Percentiles rank a stretch among this genome's conserved stretches.
Conservation (phyloP, 768 basidiomycete species). For the Termitomyces bulborhizus region DNA sequence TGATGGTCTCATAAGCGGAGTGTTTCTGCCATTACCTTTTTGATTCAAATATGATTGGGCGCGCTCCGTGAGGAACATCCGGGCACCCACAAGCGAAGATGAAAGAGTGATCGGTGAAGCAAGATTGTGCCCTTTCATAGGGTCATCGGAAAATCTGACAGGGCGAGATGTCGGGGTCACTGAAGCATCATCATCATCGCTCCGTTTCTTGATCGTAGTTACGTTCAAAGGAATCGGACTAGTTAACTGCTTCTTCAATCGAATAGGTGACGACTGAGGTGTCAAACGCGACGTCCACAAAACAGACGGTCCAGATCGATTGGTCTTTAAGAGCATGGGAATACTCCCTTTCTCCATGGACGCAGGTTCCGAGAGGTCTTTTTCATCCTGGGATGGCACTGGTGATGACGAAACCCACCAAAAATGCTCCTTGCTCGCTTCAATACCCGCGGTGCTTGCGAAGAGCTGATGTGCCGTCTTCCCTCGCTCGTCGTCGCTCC, state of each 20-base stretch:
- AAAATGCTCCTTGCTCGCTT: constrained; percentile 23
- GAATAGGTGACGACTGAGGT: constrained; percentile 16
- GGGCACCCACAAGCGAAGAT: constrained; percentile 12
- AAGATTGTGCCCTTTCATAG: constrained; percentile 11
- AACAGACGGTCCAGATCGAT: constrained; percentile 1
- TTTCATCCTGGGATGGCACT: not conserved
- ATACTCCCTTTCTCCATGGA: not conserved
- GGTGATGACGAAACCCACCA: constrained; percentile 22
- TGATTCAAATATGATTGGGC: not conserved
- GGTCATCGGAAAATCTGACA: constrained; percentile 3
- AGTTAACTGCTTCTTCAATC: not conserved
- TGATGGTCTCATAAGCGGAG: not conserved
- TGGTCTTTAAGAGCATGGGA: not conserved
- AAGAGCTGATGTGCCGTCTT: constrained; percentile 54
- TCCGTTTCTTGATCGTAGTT: not conserved
- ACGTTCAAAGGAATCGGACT: constrained; percentile 1
- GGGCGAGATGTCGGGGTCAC: constrained; percentile 5
- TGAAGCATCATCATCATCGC: not conserved
- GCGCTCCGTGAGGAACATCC: not conserved
- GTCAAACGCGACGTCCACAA: constrained; percentile 15
- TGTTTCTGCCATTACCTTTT: not conserved
- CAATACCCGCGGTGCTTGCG: constrained; percentile 31
- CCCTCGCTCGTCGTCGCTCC: constrained; percentile 46
- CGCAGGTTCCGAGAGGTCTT: not conserved
- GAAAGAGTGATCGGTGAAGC: constrained; percentile 21